Base-by-base conservation (phyloP, 768 basidiomycete species). In the Tricholoma bakamatsutake region DNA sequence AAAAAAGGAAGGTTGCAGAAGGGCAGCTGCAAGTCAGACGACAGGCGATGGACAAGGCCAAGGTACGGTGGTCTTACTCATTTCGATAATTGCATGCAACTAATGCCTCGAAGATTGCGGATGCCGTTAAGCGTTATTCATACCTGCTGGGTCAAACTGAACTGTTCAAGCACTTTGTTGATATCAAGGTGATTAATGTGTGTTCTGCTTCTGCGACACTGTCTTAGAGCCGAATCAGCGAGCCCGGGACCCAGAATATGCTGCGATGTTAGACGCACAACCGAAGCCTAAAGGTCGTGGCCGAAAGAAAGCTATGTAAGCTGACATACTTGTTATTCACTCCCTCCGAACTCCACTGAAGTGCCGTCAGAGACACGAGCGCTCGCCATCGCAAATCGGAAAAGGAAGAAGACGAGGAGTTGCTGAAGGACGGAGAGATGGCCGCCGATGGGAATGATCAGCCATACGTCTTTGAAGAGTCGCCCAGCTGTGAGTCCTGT, bases 61-160 rank as follows among this genome's bases (percentile, higher is more conserved):
- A 93, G 77, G 90, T 87, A 60, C 15, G 70, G 53, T 18, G n/a
- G 15, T 15, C 9, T 33, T 37, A 17, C 39, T 31, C 35, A 30
- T 13, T 33, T 56, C 28, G 31, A 31, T 52, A 11, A 31, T 57
- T 4, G 4, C 10, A 31, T 46, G 45, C 55, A 52, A 48, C 59
- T 64, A 58, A 62, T 64, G 46, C 15, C 35, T 45, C 52, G 18
- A 61, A 98, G 93, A 80, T 94, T 39, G 75, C 91, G 17, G 95
- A 98, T 66, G 92, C 94, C 9, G 90, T 98, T 58, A 98, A 98
- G 69, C 87, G 94, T 15, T 98, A 98, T 67, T 91, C 90, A 2
- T 98, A 98, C 70, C 82, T 98, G n/a, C 80, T 99, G 1, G 97
- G 97, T 7, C 95, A 99, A 69, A 98, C 96, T 0, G 97, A 98